These are phyloP conservation scores for Kuraishia ogatae DNA, from an alignment of 805 yeast species.

Conservation along the genomic window DNA sequence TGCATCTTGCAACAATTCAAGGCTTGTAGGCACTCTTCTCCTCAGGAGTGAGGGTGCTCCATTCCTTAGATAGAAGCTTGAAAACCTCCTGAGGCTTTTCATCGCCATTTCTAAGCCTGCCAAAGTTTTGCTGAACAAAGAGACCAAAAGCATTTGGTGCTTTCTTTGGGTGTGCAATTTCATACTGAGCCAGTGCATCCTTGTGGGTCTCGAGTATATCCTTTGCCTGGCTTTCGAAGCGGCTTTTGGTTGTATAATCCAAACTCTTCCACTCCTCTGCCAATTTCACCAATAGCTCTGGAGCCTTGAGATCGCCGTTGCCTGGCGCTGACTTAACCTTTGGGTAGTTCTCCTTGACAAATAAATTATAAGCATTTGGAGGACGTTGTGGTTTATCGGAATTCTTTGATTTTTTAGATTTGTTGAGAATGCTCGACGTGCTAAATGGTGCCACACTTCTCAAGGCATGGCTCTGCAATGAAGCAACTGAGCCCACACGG, in stretches of 20 bases:
- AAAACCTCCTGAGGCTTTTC: neutral
- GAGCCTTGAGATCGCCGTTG: neutral
- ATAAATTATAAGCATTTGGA: neutral
- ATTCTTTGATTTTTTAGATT: neutral
- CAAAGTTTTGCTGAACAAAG: neutral
- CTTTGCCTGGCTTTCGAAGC: neutral
- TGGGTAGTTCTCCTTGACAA: neutral
- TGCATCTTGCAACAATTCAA: neutral
- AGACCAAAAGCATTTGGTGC: neutral
- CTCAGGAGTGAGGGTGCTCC: neutral
- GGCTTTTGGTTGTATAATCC: neutral
- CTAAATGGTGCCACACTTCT: neutral
- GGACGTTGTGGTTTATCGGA: neutral
- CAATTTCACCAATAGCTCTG: neutral
- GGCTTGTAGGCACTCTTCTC: constrained; percentile 1
- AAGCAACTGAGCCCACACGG: neutral
- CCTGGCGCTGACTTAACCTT: neutral
- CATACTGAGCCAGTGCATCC: neutral
- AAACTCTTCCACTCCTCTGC: neutral
- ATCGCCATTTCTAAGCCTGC: neutral
- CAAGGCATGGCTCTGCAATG: neutral
- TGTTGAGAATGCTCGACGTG: neutral
- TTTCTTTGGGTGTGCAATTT: neutral
- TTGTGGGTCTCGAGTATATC: neutral
- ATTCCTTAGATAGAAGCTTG: neutral